These are phyloP conservation scores for Suhomyces atakaporum DNA, from an alignment of 1,139 yeast species.

Conservation along the genomic window DNA sequence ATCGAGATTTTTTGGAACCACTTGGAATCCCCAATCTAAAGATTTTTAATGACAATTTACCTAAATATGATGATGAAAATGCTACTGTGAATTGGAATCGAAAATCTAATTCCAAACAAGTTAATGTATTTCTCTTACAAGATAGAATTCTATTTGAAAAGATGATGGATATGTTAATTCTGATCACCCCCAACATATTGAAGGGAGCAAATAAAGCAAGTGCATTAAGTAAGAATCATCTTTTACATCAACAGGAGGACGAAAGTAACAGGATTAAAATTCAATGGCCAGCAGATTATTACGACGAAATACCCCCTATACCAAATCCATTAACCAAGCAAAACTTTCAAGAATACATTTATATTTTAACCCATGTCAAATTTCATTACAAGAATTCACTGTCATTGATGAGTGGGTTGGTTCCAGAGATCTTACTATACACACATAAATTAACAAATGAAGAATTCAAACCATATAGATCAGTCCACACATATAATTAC, in stretches of 20 bases:
- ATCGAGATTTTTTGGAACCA: conserved; percentile 40
- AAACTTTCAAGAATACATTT: conserved; percentile 39
- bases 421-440: conserved; percentile 41
- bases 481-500: conserved; percentile 42
- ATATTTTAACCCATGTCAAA: conserved; percentile 38
- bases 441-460: conserved; percentile 41
- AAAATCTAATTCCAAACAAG: conserved; percentile 18
- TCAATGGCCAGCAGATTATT: conserved; percentile 15
- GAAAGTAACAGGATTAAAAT: conserved; percentile 8
- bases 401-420: conserved; percentile 39
- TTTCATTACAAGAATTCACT: conserved; percentile 38
- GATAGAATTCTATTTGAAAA: conserved; percentile 32
- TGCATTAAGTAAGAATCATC: conserved; percentile 8
- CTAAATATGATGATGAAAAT: conserved; percentile 23
- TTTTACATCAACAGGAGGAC: conserved; percentile 10
- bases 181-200: conserved; percentile 37
- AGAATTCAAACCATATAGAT: conserved; percentile 32
- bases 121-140: conserved; percentile 28
- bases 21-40: conserved; percentile 39
- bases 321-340: conserved; percentile 32
- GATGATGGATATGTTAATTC: conserved; percentile 36
- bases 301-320: conserved; percentile 38
- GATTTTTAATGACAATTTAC: conserved; percentile 26
- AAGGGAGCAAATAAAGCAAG: conserved; percentile 14
- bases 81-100: conserved; percentile 34